Evolutionary conservation across 345 rosid genomes (phyloP).

Genomic region (Euclidium syriacum): DNA sequence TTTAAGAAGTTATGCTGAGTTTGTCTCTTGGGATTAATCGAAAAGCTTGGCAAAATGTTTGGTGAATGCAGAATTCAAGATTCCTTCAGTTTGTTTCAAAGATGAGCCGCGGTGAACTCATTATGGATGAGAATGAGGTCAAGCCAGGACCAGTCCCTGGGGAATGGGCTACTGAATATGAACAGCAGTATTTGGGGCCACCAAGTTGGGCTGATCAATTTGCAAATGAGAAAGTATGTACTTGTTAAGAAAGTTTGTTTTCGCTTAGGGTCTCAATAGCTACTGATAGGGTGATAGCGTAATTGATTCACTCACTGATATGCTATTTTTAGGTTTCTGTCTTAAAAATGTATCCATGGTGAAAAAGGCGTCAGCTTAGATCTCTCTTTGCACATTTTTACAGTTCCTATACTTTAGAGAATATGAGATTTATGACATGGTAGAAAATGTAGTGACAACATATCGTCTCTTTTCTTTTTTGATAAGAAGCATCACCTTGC

Average conservation of each 20-base stretch:
- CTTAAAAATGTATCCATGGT: not conserved
- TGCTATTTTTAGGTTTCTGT: not conserved
- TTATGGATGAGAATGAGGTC: slow-evolving; percentile 89
- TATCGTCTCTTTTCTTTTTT: not conserved
- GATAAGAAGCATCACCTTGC: slow-evolving; percentile 16
- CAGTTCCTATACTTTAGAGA: not conserved
- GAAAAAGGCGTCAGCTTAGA: not conserved
- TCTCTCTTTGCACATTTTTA: not conserved
- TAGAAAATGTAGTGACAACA: not conserved
- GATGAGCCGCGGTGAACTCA: slow-evolving; percentile 99
- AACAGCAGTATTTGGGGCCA: slow-evolving; percentile 58
- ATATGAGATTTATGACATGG: slow-evolving; percentile 7
- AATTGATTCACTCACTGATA: not conserved
- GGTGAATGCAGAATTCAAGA: slow-evolving; percentile 78
- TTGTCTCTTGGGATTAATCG: slow-evolving; percentile 6
- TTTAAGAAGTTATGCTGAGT: not conserved
- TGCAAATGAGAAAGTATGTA: slow-evolving; percentile 48
- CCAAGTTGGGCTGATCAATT: slow-evolving; percentile 94
- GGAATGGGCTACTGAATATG: slow-evolving; percentile 92
- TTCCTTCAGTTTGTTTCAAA: slow-evolving; percentile 98
- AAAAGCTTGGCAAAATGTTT: slow-evolving; percentile 13
- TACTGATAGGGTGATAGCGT: slow-evolving; percentile 3
- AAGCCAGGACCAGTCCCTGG: slow-evolving; percentile 60
- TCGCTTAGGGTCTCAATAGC: not conserved
- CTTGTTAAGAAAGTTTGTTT: slow-evolving; percentile 9